A percentile compares a stretch with the other conserved stretches of the same genome.
Conservation (phyloP, 441 rosid species). For the Populus trichocarpa region DNA sequence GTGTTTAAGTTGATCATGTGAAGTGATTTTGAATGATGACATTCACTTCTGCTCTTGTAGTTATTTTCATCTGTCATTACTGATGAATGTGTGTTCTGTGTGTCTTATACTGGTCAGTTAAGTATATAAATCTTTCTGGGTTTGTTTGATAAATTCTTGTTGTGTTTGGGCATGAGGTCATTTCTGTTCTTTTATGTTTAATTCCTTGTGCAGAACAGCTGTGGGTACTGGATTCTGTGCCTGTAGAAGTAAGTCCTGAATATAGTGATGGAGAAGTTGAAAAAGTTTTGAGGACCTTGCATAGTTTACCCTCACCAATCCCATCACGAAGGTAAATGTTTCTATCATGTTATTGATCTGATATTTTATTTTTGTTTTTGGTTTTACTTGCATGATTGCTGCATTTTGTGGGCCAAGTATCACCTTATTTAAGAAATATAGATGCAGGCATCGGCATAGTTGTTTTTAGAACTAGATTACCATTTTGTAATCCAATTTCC, state of each 20-base stretch:
- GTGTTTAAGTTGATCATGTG: neutral
- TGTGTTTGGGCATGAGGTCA: neutral
- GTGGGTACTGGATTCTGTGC: conserved; percentile 92
- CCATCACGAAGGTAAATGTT: conserved; percentile 66
- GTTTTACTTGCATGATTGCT: neutral
- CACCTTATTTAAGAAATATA: neutral
- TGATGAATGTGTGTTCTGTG: neutral
- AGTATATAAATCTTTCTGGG: neutral
- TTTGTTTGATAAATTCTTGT: neutral
- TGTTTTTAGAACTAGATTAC: neutral
- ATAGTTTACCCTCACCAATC: conserved; percentile 61
- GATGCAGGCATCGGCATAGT: neutral
- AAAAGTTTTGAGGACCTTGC: conserved; percentile 75
- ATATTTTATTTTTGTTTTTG: neutral
- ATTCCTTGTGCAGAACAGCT: conserved; percentile 78
- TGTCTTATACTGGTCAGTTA: neutral
- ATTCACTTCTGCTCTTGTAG: neutral
- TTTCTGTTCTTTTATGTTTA: conserved; percentile 10
- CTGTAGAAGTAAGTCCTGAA: conserved; percentile 63
- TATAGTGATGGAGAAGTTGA: conserved; percentile 86
- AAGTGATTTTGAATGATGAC: neutral
- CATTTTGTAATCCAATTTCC: neutral
- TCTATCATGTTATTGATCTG: neutral
- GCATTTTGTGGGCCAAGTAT: neutral
- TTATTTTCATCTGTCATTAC: neutral